Percentiles rank a stretch among this genome's conserved stretches.
phyloP scores from a whole-genome alignment of 371 early-diverging fungal species.

The Lichtheimia corymbifera region DNA sequence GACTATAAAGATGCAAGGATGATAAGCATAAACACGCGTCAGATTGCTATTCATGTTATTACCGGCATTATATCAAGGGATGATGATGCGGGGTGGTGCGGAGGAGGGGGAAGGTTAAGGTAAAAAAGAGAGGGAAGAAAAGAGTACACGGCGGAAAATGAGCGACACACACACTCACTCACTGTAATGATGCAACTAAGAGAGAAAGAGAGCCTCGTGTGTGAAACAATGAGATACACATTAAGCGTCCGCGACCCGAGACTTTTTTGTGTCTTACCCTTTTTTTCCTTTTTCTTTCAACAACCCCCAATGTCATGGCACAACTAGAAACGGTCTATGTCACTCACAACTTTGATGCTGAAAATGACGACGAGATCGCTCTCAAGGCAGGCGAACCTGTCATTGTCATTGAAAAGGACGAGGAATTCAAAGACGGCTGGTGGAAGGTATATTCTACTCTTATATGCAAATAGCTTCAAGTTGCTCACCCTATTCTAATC shows the following conservation, averaged over 20 bases:
- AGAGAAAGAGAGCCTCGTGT: background rate
- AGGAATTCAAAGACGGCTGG: constrained; percentile 83
- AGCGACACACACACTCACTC: background rate
- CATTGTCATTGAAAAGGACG: constrained; percentile 76
- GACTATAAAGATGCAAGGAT: too few relatives aligned
- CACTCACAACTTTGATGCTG: constrained; percentile 68
- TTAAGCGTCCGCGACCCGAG: background rate
- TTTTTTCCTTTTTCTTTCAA: constrained; percentile 8
- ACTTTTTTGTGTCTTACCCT: constrained; percentile 7
- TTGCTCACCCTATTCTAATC: background rate
- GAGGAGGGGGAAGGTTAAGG: too few relatives aligned
- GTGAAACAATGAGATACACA: constrained; percentile 2
- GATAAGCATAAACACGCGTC: too few relatives aligned
- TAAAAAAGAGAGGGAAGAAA: background rate
- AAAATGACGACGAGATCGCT: constrained; percentile 78
- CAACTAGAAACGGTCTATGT: constrained; percentile 57
- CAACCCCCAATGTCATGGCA: constrained; percentile 10
- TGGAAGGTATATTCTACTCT: constrained; percentile 64
- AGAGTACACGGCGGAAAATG: background rate
- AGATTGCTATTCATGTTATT: too few relatives aligned
- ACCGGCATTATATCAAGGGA: too few relatives aligned
- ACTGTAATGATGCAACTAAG: background rate
- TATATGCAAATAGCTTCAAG: background rate
- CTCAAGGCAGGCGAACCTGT: constrained; percentile 73
- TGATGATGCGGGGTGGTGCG: too few relatives aligned